Conservation (phyloP, 805 yeast genomes). For the Myxozyma sirexii region DNA sequence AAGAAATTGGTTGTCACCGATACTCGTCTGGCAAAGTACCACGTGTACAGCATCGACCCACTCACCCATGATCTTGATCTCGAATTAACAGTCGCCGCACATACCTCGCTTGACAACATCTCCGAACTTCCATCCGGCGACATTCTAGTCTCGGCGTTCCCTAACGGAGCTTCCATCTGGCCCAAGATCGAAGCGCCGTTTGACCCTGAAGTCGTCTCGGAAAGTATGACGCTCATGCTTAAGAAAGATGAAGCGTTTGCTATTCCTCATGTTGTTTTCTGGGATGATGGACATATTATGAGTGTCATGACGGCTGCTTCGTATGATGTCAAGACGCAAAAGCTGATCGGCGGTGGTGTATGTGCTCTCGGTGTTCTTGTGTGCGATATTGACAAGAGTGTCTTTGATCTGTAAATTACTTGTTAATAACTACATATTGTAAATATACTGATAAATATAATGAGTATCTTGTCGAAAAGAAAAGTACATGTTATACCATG, state of each 20-base stretch:
- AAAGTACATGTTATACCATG: neutral
- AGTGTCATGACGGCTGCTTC: slow-evolving; percentile 15
- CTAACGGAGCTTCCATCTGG: slow-evolving; percentile 8
- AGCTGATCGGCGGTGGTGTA: slow-evolving; percentile 20
- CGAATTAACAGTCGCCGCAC: neutral
- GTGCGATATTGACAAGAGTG: slow-evolving; percentile 9
- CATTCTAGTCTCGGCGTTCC: slow-evolving; percentile 18
- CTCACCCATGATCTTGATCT: slow-evolving; percentile 10
- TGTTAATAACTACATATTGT: neutral
- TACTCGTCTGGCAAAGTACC: slow-evolving; percentile 5
- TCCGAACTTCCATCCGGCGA: slow-evolving; percentile 17
- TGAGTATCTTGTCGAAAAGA: too few relatives aligned
- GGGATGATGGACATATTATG: slow-evolving; percentile 17
- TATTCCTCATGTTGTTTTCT: slow-evolving; percentile 10
- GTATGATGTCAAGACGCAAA: neutral
- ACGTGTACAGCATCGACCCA: slow-evolving; percentile 9
- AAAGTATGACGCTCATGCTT: slow-evolving; percentile 8
- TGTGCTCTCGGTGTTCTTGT: slow-evolving; percentile 9
- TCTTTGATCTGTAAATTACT: slow-evolving; percentile 3
- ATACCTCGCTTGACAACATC: slow-evolving; percentile 12
- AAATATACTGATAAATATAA: too few relatives aligned
- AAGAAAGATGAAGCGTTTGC: slow-evolving; percentile 9
- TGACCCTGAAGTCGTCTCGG: slow-evolving; percentile 1
- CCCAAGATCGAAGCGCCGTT: slow-evolving; percentile 16
- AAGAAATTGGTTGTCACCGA: slow-evolving; percentile 17